Evolutionary conservation across 75 land plant species (phyloP).

Genomic region (Pinus albicaulis): DNA sequence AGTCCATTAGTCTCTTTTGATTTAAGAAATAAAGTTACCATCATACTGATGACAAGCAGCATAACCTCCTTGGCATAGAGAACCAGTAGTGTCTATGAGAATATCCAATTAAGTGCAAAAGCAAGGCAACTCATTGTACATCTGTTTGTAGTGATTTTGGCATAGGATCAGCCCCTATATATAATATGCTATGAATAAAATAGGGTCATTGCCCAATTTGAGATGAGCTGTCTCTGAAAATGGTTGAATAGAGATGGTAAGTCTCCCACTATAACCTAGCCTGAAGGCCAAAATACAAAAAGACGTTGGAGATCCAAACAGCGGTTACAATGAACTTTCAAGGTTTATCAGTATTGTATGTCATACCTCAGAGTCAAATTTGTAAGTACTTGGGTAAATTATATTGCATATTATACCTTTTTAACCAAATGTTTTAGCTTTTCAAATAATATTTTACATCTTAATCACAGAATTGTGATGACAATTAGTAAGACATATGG

Average conservation of each 20-base stretch:
- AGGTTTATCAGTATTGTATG: background rate
- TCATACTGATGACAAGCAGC: background rate
- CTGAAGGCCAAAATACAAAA: background rate
- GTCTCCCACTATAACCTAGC: background rate
- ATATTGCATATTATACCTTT: too few relatives aligned
- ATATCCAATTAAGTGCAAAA: background rate
- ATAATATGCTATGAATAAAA: background rate
- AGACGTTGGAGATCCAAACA: background rate
- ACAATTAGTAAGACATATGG: too few relatives aligned
- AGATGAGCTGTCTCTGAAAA: background rate
- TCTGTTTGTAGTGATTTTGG: background rate
- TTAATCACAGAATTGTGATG: too few relatives aligned
- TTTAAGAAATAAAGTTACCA: too few relatives aligned
- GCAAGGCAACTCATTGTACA: background rate
- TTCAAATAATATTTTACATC: too few relatives aligned
- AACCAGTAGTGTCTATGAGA: background rate
- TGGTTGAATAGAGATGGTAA: background rate
- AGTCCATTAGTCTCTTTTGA: background rate
- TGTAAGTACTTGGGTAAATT: too few relatives aligned
- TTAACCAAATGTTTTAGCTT: too few relatives aligned
- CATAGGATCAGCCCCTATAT: background rate
- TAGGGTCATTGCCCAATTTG: background rate
- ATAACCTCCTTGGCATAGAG: background rate
- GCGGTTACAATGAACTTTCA: background rate
- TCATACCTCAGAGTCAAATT: too few relatives aligned